Evolutionary conservation across 2,329 filamentous ascomycete species (phyloP).

Genomic region (Trichophyton benhamiae): DNA sequence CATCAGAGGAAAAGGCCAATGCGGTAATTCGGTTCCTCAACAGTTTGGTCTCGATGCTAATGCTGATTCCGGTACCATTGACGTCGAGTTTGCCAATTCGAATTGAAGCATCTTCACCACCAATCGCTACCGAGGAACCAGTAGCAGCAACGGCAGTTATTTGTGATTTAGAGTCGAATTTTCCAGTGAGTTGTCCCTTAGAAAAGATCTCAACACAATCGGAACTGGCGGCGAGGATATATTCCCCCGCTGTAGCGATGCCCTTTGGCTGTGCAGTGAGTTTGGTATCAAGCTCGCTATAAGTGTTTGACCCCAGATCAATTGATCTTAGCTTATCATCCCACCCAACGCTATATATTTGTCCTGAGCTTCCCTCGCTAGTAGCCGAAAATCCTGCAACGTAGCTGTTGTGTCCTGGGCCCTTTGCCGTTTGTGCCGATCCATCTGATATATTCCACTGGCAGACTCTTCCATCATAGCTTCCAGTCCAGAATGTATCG

Average conservation of each 20-base stretch:
- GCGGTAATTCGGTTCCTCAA: slow-evolving; percentile 62
- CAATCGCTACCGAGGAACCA: slow-evolving; percentile 59
- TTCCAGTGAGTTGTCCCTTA: slow-evolving; percentile 47
- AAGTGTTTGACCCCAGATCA: slow-evolving; percentile 62
- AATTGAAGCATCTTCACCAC: slow-evolving; percentile 60
- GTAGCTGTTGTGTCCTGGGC: slow-evolving; percentile 73
- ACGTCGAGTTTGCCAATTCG: slow-evolving; percentile 57
- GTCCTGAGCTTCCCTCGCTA: slow-evolving; percentile 35
- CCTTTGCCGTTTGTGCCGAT: slow-evolving; percentile 57
- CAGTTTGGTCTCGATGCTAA: slow-evolving; percentile 50
- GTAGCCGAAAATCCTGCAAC: slow-evolving; percentile 60
- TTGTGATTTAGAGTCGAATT: slow-evolving; percentile 49
- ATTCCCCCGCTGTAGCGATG: slow-evolving; percentile 43
- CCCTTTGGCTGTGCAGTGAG: slow-evolving; percentile 72
- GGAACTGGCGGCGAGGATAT: slow-evolving; percentile 47
- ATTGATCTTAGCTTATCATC: slow-evolving; percentile 78
- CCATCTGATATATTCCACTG: slow-evolving; percentile 69
- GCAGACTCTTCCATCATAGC: slow-evolving; percentile 78
- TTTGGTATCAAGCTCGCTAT: slow-evolving; percentile 55
- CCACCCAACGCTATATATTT: slow-evolving; percentile 82
- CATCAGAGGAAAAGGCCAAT: slow-evolving; percentile 70
- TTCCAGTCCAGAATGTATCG: slow-evolving; percentile 71
- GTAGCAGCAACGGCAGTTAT: slow-evolving; percentile 61
- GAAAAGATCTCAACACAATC: slow-evolving; percentile 48
- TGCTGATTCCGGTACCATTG: slow-evolving; percentile 44